Evolutionary conservation across 2,329 filamentous ascomycete species (phyloP).

Genomic region (Macrophomina phaseolina): DNA sequence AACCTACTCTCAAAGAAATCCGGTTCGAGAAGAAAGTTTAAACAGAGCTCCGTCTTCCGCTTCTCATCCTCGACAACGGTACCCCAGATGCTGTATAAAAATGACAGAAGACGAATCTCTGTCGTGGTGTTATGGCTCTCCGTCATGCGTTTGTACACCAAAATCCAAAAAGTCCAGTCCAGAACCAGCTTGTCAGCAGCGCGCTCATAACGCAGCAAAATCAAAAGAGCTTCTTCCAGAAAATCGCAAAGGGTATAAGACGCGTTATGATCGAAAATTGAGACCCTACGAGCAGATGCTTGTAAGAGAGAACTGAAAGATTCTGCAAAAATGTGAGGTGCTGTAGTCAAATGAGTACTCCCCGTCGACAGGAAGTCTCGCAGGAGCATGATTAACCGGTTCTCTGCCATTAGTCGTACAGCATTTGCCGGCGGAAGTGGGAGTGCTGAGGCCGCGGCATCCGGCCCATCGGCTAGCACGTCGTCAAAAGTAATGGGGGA

Average conservation of each 20-base stretch:
- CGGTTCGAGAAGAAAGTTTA: slow-evolving; percentile 76
- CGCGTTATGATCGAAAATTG: slow-evolving; percentile 79
- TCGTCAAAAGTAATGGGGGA: slow-evolving; percentile 68
- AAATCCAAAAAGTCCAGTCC: slow-evolving; percentile 85
- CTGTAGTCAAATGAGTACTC: slow-evolving; percentile 57
- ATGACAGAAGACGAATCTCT: slow-evolving; percentile 81
- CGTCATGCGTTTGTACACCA: slow-evolving; percentile 78
- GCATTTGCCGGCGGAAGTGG: slow-evolving; percentile 72
- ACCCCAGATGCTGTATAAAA: slow-evolving; percentile 82
- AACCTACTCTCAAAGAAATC: slow-evolving; percentile 81
- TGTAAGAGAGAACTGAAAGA: slow-evolving; percentile 76
- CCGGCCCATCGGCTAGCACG: slow-evolving; percentile 64
- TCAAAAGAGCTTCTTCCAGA: slow-evolving; percentile 77
- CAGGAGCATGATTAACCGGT: slow-evolving; percentile 80
- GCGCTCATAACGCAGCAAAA: slow-evolving; percentile 67
- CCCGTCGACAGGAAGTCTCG: slow-evolving; percentile 76
- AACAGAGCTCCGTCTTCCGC: slow-evolving; percentile 72
- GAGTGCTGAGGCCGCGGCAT: slow-evolving; percentile 69
- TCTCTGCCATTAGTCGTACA: slow-evolving; percentile 84
- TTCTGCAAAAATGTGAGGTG: slow-evolving; percentile 75
- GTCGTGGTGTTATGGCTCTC: slow-evolving; percentile 87
- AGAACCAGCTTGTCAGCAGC: slow-evolving; percentile 56
- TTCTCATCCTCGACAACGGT: slow-evolving; percentile 68
- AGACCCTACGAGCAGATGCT: slow-evolving; percentile 74
- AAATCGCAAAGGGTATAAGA: slow-evolving; percentile 94